Base-by-base conservation (phyloP, 352 stramenopile species). In the Phytophthora megakarya region DNA sequence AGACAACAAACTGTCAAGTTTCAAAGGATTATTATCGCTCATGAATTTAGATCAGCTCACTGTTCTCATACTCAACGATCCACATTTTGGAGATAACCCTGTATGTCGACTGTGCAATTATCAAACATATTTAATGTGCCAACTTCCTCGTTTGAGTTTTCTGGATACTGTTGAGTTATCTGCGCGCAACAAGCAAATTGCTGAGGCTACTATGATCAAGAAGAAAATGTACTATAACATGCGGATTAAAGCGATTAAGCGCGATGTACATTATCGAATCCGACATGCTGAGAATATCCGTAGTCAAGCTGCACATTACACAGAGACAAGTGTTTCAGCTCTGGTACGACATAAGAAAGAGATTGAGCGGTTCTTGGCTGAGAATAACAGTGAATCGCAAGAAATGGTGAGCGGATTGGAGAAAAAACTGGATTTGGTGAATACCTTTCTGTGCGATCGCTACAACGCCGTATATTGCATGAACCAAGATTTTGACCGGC, bases 221-320 rank as follows among this genome's bases (percentile, higher is more conserved):
- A 98, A 98, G 76, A 94, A 90, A 58, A 97, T 98, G 86, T 98
- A 97, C 76, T 98, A 97, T 72, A 97, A 97, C 74, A 97, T 98
- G 90, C 82, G 89, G 10, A 97, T 96, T 54, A 95, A 96, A 28
- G 84, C 80, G 9, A 92, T 97, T 51, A 95, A 96, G 47, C 65
- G 88, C 10, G 87, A 97, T 35, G 78, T 89, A 16, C 62, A 90
- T 61, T 60, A 75, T 50, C 55, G 76, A 57, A 75, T 90, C 54
- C 61, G 78, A 45, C 75, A 84, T 33, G 61, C 73, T 10, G 67
- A 90, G 11, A 61, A 54, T 12, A 75, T 86, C 21, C 76, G 80
- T 8, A 75, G 63, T 11, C 65, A 78, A 3, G 70, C 74, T 1
- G 75, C 86, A 37, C 76, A 87, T 46, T 76, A 88, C 6, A 66